A percentile compares a stretch with the other conserved stretches of the same genome.
Conservation (phyloP, 1,284 basidiomycete species). For the Stygiomarasmius scandens region DNA sequence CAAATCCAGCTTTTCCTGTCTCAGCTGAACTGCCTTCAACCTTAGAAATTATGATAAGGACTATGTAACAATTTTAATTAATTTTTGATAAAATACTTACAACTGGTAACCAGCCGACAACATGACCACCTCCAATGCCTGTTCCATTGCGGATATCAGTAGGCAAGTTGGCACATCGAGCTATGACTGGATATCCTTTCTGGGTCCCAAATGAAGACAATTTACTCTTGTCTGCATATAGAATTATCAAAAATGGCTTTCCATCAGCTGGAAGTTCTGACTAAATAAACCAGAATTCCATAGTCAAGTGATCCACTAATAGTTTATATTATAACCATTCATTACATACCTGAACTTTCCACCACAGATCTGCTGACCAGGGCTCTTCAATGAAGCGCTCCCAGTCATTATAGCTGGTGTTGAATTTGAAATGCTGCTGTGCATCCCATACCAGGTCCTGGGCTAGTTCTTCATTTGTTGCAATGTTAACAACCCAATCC, state of each 20-base stretch:
- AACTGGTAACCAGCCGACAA: constrained; percentile 46
- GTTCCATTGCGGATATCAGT: constrained; percentile 37
- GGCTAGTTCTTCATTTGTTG: not conserved
- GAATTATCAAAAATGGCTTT: constrained; percentile 3
- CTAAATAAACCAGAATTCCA: not conserved
- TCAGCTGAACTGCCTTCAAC: constrained; percentile 28
- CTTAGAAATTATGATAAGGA: constrained; percentile 14
- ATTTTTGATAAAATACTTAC: not conserved
- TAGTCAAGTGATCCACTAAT: no score
- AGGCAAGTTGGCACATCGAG: constrained; percentile 37
- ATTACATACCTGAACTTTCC: constrained; percentile 5
- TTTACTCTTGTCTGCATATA: constrained; percentile 6
- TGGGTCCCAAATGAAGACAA: constrained; percentile 4
- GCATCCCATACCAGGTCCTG: constrained; percentile 6
- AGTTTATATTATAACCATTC: no score
- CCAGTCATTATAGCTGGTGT: constrained; percentile 1
- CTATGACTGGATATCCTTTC: constrained; percentile 39
- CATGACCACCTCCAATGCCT: constrained; percentile 35
- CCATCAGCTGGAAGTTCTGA: not conserved
- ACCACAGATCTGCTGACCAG: constrained; percentile 6
- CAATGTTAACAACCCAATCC: constrained; percentile 2
- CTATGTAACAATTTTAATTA: not conserved
- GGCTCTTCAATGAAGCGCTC: constrained; percentile 1
- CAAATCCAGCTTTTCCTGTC: constrained; percentile 28
- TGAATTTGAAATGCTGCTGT: not conserved